Evolutionary conservation across 2,329 filamentous ascomycete genomes (phyloP), one percentile per base, ranked within the genome.

Genomic region (Fusarium setosum): DNA sequence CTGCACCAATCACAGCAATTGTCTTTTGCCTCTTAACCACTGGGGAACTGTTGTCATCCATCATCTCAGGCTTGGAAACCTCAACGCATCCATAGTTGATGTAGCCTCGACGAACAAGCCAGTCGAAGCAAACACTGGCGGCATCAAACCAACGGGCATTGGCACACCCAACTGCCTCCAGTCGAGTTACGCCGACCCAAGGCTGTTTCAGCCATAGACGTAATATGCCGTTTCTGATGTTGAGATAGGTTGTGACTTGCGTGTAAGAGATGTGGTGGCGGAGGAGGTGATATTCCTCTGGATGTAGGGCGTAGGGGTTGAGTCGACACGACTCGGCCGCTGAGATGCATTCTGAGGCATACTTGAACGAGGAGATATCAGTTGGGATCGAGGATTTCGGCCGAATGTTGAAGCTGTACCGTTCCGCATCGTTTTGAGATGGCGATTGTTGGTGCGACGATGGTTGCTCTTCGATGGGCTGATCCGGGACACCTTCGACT

Each of bases 31-130:
- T 86, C 41, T 76, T 76, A 12, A 61, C 73, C 5, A 65, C 60
- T 80, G 68, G 67, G 21, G 59, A 35, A 81, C 74, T 76, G 71
- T 68, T 82, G 67, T 69, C 74, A 73, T 80, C 73, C 75, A 78
- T n/a, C n/a, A n/a, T 20, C 77, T 82, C 79, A 75, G 32, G 87
- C 23, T 72, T 61, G 6, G 72, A 62, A 21, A 94, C 81, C 72
- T 94, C 88, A 4, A 96, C 86, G 76, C 96, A 98, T 15, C 96
- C 96, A 76, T 94, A 97, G 77, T 99, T 99, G 81, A 99, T 97
- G 76, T 97, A 97, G 18, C 96, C 96, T 67, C 92, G 89, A 61
- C 95, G 90, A 56, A 94, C 84, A 17, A 99, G 86, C 95, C 95
- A 99, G 76, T 97, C 90, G 74, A 96, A 96, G 67, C 94, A 96